Percentiles rank a stretch among this genome's conserved stretches.
These are phyloP conservation scores for Geranomyces variabilis DNA, from an alignment of 192 early-diverging fungal genomes.

Conservation along the genomic window DNA sequence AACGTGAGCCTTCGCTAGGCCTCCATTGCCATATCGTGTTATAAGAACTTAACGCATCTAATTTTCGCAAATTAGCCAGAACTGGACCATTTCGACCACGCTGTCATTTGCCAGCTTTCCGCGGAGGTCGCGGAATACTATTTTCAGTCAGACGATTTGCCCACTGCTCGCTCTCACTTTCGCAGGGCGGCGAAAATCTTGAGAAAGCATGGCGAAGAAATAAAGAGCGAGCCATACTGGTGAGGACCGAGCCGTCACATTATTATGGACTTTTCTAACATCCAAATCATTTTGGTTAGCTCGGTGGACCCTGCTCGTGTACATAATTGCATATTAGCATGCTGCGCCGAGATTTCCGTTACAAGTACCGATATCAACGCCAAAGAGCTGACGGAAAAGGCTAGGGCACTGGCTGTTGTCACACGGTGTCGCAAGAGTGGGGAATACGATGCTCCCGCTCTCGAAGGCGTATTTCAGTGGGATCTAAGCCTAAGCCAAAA, in stretches of 20 bases:
- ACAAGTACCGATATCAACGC: not conserved
- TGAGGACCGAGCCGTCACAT: not conserved
- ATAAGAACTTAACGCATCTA: not conserved
- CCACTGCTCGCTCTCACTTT: not conserved
- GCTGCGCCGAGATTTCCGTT: conserved; percentile 8
- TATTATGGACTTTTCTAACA: not conserved
- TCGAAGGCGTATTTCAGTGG: conserved; percentile 4
- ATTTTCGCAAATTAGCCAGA: too few relatives aligned
- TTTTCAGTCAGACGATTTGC: conserved; percentile 6
- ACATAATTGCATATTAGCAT: not conserved
- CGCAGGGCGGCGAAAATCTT: not conserved
- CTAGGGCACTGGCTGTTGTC: not conserved
- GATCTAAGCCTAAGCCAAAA: not conserved
- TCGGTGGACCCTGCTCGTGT: not conserved
- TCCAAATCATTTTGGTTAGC: not conserved
- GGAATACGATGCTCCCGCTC: not conserved
- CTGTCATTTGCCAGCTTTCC: conserved; percentile 15
- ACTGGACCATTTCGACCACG: not conserved
- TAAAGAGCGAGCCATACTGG: not conserved
- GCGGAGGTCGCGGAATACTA: conserved; percentile 2
- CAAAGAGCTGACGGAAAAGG: not conserved
- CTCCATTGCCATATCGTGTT: not conserved
- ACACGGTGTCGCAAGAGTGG: not conserved
- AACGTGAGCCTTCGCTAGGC: not conserved
- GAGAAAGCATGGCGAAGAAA: not conserved